phyloP scores from a whole-genome alignment of 1,284 basidiomycete species.

The Fomes fomentarius region DNA sequence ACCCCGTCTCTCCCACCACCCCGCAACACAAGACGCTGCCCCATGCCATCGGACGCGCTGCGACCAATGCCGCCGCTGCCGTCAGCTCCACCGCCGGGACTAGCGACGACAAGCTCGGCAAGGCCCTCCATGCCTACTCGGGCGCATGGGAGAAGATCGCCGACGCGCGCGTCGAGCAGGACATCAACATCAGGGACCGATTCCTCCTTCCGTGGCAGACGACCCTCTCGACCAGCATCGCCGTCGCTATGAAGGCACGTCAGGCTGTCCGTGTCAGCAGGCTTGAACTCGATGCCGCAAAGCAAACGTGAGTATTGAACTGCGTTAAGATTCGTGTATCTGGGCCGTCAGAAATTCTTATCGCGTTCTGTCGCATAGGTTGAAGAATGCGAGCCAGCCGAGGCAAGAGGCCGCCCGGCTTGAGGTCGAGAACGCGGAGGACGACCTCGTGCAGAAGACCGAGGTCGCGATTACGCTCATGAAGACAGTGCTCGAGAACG shows the following conservation, averaged over 20 bases:
- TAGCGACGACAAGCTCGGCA: slow-evolving; percentile 72
- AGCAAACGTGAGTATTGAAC: slow-evolving; percentile 51
- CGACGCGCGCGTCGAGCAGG: slow-evolving; percentile 84
- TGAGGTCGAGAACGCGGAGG: slow-evolving; percentile 94
- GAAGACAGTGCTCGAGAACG: slow-evolving; percentile 97
- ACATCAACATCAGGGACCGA: slow-evolving; percentile 69
- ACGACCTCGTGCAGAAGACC: slow-evolving; percentile 95
- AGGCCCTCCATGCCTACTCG: slow-evolving; percentile 81
- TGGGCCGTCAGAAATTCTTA: not conserved
- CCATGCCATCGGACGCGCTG: slow-evolving; percentile 88
- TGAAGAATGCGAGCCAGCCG: slow-evolving; percentile 75
- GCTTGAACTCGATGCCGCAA: slow-evolving; percentile 62
- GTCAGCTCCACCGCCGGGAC: slow-evolving; percentile 48
- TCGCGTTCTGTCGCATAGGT: slow-evolving; percentile 41
- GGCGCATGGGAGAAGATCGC: slow-evolving; percentile 88
- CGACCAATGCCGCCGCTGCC: slow-evolving; percentile 67
- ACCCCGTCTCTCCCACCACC: slow-evolving; percentile 57
- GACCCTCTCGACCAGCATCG: slow-evolving; percentile 80
- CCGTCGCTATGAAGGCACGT: slow-evolving; percentile 88
- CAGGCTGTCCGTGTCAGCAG: slow-evolving; percentile 86
- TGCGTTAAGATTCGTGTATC: not conserved
- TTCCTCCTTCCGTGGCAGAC: slow-evolving; percentile 94
- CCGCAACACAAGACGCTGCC: slow-evolving; percentile 91
- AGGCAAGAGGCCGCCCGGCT: slow-evolving; percentile 88
- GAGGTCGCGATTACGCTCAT: slow-evolving; percentile 97